Base-by-base conservation (phyloP, 306 rosid genomes). In the Prunus dulcis region DNA sequence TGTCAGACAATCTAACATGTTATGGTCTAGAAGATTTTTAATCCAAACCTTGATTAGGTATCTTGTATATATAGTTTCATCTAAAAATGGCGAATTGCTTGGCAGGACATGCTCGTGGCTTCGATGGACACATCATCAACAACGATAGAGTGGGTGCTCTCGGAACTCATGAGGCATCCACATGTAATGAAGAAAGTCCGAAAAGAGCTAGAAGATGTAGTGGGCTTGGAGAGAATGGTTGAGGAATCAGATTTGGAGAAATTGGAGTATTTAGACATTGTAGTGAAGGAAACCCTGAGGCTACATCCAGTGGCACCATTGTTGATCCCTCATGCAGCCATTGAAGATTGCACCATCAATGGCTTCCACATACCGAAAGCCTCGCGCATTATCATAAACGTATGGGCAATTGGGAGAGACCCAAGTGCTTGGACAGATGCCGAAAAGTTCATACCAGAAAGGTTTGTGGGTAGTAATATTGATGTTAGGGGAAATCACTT, bases 401-500 rank as follows among this genome's bases (percentile, higher is more conserved):
- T 22, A 10, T 75, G 72, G 79, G 41, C 72, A 13, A 75, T 64
- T n/a, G 79, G 79, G 71, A 52, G 79, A 63, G 64, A 75, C 72
- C 72, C 53, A 2, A 52, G 22, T 32, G 64, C 45, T 49, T 75
- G 64, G 79, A 38, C 19, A 1, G 64, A 75, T 12, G 38, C 72
- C 2, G 52, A 63, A 22, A 28, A 34, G 51, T 64, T 75, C 49
- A 10, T 65, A 38, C 69, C 69, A 0, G 69, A 65, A 3, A 65
- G 69, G 69, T 65, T 65, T 4, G 18, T 1, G 15, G 69, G 50
- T 3, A 65, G 9, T 10, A 10, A 11, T 15, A 10, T 65, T 3
- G 69, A 65, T 19, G 6, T 65, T 18, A 6, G 49, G 49, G 69
- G 69, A 10, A 65, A 65, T 0, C 69, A 65, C 69, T 65, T 65